Base-by-base conservation (phyloP, 1,284 basidiomycete species). In the Kalmanozyma brasiliensis region DNA sequence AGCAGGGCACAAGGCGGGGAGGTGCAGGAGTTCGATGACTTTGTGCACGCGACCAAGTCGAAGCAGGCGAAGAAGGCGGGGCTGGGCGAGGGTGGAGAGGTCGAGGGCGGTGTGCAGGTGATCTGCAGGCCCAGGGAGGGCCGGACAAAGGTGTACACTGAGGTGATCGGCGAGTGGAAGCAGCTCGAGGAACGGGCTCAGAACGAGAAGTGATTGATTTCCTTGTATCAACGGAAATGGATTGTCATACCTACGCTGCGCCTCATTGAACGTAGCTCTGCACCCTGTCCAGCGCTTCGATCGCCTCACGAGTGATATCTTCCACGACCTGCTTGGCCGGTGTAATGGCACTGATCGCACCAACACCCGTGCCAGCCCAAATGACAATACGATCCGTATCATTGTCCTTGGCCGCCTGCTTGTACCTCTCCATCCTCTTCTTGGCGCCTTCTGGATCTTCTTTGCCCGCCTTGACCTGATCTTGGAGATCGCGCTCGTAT, bases 321-420 rank as follows among this genome's bases (percentile, higher is more conserved):
- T 49, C 26, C n/a, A 76, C 73, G 13, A 78, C 52, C 38, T 78
- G 51, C 2, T 20, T 38, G 10, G 77, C 77, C 2, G 71, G 67
- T 26, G 52, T 24, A 23, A 80, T 70, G 0, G 61, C 49, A n/a
- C 63, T 38, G 30, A 79, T 72, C 13, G 56, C 49, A 0, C 78
- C 80, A 3, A 82, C 66, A 2, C 79, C 79, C 14, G 76, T 77
- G 5, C 80, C 80, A 2, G 79, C 41, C 80, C 80, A 82, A 32
- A 71, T 78, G 23, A 81, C 68, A 34, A 79, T 59, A 10, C 79
- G 55, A 16, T 65, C 56, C 2, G 59, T 49, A 30, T 81, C 79
- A 17, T 64, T 59, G 37, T 64, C 42, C 32, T 57, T 66, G 3
- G 62, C 63, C 0, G 79, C 80, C 49, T 71, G 35, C 44, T 64